Base-by-base conservation (phyloP, 2,329 filamentous ascomycete genomes). In the Cladosporium cucumerinum region DNA sequence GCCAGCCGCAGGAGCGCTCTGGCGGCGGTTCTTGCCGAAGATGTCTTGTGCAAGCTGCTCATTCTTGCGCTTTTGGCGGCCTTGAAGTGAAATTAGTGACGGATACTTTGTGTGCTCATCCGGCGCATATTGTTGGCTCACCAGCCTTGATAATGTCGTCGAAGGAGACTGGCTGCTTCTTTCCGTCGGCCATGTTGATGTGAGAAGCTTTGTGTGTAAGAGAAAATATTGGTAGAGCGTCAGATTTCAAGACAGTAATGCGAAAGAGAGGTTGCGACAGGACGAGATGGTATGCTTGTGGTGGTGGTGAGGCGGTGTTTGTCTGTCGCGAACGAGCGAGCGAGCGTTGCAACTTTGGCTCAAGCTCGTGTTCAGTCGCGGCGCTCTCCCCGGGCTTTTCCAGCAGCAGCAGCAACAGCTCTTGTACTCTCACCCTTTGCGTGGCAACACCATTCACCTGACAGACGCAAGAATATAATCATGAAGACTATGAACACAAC, bases 1-100 rank as follows among this genome's bases (percentile, higher is more conserved):
- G 80, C 34, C 32, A 32, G 51, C 51, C 21, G 85, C 84, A 46
- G 87, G 79, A 14, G 79, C 83, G 72, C 85, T 89, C 61, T 84
- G 78, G 69, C 88, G 86, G 65, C 83, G 79, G 62, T 77, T 78
- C 73, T 85, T 85, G 70, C 85, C 85, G 70, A 93, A 88, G 73
- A 93, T 91, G 73, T 85, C 83, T 71, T 89, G 84, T 34, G 90
- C 90, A n/a, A 92, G 84, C 54, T 72, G 66, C 66, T 72, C 59
- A 14, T 68, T 67, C 68, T 71, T 65, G 64, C 67, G 67, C 67
- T 73, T 63, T 39, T 67, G 63, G 36, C 64, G 54, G 48, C 54
- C 18, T 64, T 28, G 54, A 18, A 11, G 64, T 14, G 2, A 34
- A 7, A 48, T 61, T 28, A 62, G 52, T 26, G 14, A 64, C 59